These are phyloP conservation scores for Malus hybrid DNA, from an alignment of 331 rosid species.

Conservation along the genomic window DNA sequence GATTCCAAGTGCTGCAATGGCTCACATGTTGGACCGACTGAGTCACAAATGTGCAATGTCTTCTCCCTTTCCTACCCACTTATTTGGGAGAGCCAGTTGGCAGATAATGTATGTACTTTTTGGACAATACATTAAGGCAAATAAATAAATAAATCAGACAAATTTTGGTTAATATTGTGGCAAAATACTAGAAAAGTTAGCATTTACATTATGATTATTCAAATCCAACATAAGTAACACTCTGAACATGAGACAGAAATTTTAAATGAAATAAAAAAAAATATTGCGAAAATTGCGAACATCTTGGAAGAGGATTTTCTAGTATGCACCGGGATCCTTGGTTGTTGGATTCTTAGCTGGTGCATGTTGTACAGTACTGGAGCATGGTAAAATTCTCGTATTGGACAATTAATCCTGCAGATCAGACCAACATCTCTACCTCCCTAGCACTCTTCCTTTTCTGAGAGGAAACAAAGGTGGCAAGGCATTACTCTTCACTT, in stretches of 20 bases:
- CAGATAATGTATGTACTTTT: conserved; percentile 15
- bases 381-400: neutral
- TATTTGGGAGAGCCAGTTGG: neutral
- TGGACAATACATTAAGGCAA: conserved; percentile 10
- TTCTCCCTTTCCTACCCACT: conserved; percentile 1
- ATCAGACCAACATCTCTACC: conserved; percentile 22
- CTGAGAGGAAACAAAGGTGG: conserved; percentile 87
- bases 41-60: neutral
- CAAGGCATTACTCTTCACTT: conserved; percentile 61
- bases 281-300: conserved; percentile 14
- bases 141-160: conserved; percentile 1
- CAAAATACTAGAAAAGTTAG: conserved; percentile 36
- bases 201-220: conserved; percentile 66
- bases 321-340: neutral
- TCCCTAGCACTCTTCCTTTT: conserved; percentile 68
- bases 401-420: neutral
- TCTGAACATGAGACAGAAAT: conserved; percentile 4
- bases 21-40: conserved; percentile 1
- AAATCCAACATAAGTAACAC: conserved; percentile 53
- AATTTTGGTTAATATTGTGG: conserved; percentile 24
- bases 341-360: neutral
- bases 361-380: neutral
- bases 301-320: conserved; percentile 10
- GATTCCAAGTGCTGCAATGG: conserved; percentile 1
- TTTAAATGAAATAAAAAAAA: neutral